A percentile compares a stretch with the other conserved stretches of the same genome.
phyloP scores from a whole-genome alignment of 345 rosid species.

The Ceriops decandra region DNA sequence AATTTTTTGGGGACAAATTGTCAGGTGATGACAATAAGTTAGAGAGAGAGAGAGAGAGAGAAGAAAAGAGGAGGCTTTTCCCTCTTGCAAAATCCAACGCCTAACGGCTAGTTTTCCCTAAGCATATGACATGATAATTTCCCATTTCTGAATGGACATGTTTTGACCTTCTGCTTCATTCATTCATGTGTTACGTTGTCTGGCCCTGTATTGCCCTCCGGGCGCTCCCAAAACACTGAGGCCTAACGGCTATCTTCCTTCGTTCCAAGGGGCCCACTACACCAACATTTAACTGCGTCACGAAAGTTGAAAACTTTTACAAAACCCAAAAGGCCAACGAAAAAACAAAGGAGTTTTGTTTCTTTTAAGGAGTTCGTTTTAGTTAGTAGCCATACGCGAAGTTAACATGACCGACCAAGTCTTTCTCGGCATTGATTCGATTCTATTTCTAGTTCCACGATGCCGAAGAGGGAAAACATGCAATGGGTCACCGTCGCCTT shows the following conservation, averaged over 20 bases:
- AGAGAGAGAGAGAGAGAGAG: neutral
- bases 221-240: neutral
- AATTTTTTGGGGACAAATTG: conserved; percentile 17
- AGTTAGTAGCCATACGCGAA: conserved; percentile 6
- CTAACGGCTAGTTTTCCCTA: conserved; percentile 22
- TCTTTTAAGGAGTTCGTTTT: neutral
- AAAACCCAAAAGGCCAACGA: neutral
- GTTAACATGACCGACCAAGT: conserved; percentile 5
- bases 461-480: too few species aligned
- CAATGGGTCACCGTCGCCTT: too few species aligned
- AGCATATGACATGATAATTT: neutral
- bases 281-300: neutral
- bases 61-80: neutral
- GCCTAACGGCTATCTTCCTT: conserved; percentile 16
- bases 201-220: conserved; percentile 8
- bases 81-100: neutral
- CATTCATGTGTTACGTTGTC: conserved; percentile 1
- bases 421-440: neutral
- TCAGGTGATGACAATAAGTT: conserved; percentile 25
- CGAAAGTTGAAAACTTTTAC: neutral
- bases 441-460: neutral
- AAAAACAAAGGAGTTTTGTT: neutral
- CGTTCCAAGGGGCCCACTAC: neutral
- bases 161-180: neutral
- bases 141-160: conserved; percentile 1